Base-by-base conservation (phyloP, 2,329 filamentous ascomycete genomes). In the Elsinoe batatas region DNA sequence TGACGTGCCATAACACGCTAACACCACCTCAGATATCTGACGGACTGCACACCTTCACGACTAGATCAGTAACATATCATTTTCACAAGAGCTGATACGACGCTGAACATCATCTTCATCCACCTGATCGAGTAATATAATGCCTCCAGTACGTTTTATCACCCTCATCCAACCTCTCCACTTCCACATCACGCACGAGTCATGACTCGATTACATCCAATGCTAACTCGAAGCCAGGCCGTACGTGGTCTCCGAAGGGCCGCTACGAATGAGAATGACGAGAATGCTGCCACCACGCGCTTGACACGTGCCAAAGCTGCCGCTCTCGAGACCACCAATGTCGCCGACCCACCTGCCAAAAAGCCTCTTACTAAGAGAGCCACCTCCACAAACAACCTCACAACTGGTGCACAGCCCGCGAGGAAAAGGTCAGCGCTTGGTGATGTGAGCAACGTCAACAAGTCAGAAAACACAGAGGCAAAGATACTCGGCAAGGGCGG, bases 391-490 rank as follows among this genome's bases (percentile, higher is more conserved):
- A 59, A 68, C 2, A 72, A 68, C 30, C 65, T 77, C 49, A 69
- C 72, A 59, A 72, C 68, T 60, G 72, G 76, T 64, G 71, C 77
- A 47, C 77, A 62, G 53, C 64, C 62, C 58, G 68, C 76, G 58
- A 80, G 86, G 67, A 93, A 87, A 75, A 88, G 93, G 67, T 81
- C 86, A 64, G 91, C 88, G 49, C 80, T 98, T 36, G 90, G 88
- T 57, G 93, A 98, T 75, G 87, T 96, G 64, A 97, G 90, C 80
- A 98, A 98, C 74, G 86, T 95, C 61, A 83, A 83, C 64, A 97
- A 96, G 71, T 79, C 79, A 47, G 87, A 88, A 54, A 77, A 72
- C 5, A 75, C 72, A 57, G 68, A 69, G 49, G 95, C 94, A 78
- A 95, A 95, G 78, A 73, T 76, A 44, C 69, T 76, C 36, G 77